These are phyloP conservation scores for Fusarium succisae DNA, from an alignment of 2,329 filamentous ascomycete species.

Conservation along the genomic window DNA sequence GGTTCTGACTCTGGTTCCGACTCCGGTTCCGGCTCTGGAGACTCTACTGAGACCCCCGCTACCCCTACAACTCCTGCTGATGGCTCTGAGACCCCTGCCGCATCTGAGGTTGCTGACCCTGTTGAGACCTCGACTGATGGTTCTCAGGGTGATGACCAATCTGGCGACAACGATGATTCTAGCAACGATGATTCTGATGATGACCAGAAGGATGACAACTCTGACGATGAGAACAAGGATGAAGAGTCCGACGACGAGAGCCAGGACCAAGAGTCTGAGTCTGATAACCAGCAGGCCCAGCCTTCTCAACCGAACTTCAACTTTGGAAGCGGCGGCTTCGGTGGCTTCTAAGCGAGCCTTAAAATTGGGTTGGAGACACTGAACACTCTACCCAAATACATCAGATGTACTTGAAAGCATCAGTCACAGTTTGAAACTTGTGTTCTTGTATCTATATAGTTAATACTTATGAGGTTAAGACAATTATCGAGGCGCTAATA, in stretches of 20 bases:
- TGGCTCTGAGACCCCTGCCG: background rate
- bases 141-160: background rate
- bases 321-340: background rate
- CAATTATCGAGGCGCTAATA: background rate
- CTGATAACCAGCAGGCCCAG: background rate
- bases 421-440: background rate
- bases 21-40: constrained; percentile 2
- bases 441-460: background rate
- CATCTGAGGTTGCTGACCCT: constrained; percentile 1
- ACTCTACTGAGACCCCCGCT: constrained; percentile 3
- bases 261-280: background rate
- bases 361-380: accelerated
- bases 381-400: no score
- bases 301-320: background rate
- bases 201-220: background rate
- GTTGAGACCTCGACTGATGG: background rate
- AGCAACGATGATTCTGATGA: constrained; percentile 7
- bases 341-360: background rate
- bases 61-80: constrained; percentile 8
- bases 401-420: background rate
- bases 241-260: background rate
- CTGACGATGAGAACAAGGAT: background rate
- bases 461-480: background rate
- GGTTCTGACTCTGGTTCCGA: background rate
- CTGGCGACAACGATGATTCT: background rate